phyloP scores from a whole-genome alignment of 768 basidiomycete species.

The Lyophyllum decastes region DNA sequence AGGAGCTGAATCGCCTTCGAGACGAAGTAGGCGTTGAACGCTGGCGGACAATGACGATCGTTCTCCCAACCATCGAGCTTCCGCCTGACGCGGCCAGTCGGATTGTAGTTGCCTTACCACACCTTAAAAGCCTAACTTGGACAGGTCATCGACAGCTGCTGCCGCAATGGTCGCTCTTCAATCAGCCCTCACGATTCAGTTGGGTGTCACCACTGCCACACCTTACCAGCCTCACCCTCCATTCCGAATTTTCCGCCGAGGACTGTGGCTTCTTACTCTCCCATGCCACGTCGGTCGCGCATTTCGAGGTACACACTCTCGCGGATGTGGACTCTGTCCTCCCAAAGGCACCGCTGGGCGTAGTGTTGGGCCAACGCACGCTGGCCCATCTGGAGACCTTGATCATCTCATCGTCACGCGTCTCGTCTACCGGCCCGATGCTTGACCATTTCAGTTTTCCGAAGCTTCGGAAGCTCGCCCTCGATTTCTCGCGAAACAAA shows the following conservation, averaged over 20 bases:
- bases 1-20: neutral
- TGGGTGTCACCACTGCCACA: neutral
- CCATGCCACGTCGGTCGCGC: neutral
- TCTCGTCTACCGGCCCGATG: neutral
- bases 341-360: neutral
- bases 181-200: neutral
- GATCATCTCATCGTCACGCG: neutral
- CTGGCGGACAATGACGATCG: neutral
- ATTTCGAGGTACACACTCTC: neutral
- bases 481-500: neutral
- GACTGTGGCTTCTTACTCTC: neutral
- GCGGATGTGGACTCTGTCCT: no score
- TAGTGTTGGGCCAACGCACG: neutral
- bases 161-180: neutral
- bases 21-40: neutral
- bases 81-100: no score
- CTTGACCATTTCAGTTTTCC: neutral
- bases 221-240: neutral
- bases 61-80: neutral
- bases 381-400: neutral
- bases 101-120: neutral
- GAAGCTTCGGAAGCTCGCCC: neutral
- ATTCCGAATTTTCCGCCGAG: neutral
- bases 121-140: neutral
- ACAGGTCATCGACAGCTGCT: neutral